Evolutionary conservation across 108 stramenopile genomes (phyloP).

Genomic region (Cylindrotheca closterium): DNA sequence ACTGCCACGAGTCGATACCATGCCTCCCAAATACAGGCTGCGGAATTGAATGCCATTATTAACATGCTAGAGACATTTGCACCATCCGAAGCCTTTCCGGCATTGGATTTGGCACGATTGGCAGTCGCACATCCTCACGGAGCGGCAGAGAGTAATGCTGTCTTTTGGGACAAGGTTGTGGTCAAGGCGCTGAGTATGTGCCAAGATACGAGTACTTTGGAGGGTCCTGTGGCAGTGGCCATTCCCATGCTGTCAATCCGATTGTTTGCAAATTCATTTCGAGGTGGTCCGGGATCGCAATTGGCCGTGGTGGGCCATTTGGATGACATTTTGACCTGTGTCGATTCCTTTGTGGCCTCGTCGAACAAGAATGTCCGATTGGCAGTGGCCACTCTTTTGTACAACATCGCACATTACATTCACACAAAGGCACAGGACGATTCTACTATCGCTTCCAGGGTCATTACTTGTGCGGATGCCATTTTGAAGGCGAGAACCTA

Average conservation of each 20-base stretch:
- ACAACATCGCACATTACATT: conserved; percentile 69
- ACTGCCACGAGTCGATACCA: conserved; percentile 80
- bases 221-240: conserved; percentile 64
- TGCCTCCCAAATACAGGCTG: conserved; percentile 49
- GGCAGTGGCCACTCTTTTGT: conserved; percentile 71
- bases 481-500: conserved; percentile 54
- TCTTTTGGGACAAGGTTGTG: conserved; percentile 53
- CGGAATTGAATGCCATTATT: conserved; percentile 45
- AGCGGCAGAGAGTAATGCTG: conserved; percentile 27
- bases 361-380: conserved; percentile 81
- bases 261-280: conserved; percentile 73
- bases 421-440: conserved; percentile 14
- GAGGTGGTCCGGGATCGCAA: conserved; percentile 70
- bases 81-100: conserved; percentile 60
- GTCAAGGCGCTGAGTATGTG: conserved; percentile 18
- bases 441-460: conserved; percentile 27
- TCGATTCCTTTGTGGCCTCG: conserved; percentile 44
- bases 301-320: conserved; percentile 41
- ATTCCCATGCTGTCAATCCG: conserved; percentile 84
- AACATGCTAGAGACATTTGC: conserved; percentile 58
- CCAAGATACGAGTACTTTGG: conserved; percentile 22
- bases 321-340: conserved; percentile 48
- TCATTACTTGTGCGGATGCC: conserved; percentile 40
- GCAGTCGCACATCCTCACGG: conserved; percentile 76
- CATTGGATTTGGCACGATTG: conserved; percentile 79